Evolutionary conservation across 768 basidiomycete species (phyloP).

Genomic region (Calocybe cyanea): DNA sequence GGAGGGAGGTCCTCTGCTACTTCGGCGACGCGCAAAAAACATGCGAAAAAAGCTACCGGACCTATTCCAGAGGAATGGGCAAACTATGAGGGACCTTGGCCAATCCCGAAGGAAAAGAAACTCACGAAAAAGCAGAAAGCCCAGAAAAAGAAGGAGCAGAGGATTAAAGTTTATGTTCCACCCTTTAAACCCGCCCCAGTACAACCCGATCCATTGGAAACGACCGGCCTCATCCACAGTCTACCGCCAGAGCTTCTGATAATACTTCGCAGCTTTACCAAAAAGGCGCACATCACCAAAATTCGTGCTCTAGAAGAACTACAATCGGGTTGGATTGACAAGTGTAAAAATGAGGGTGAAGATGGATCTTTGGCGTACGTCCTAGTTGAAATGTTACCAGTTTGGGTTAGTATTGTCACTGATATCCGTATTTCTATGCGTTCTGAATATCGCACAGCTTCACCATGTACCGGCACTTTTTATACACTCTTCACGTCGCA

Average conservation of each 20-base stretch:
- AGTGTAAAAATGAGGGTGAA: conserved; percentile 38
- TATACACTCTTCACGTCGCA: conserved; percentile 73
- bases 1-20: conserved; percentile 73
- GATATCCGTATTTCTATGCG: no score
- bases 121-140: conserved; percentile 49
- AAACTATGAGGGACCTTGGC: conserved; percentile 26
- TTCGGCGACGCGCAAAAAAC: conserved; percentile 89
- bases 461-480: conserved; percentile 85
- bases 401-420: conserved; percentile 65
- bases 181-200: conserved; percentile 75
- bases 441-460: conserved; percentile 54
- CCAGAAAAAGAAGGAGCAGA: conserved; percentile 67
- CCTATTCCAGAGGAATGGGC: no score
- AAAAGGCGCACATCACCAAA: conserved; percentile 89
- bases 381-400: conserved; percentile 67
- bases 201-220: conserved; percentile 83
- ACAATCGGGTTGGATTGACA: conserved; percentile 61
- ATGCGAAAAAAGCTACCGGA: conserved; percentile 64
- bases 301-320: conserved; percentile 84
- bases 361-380: conserved; percentile 36
- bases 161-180: conserved; percentile 82
- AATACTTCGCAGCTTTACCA: conserved; percentile 73
- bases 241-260: conserved; percentile 83
- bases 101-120: conserved; percentile 43
- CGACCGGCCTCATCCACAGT: conserved; percentile 67